Evolutionary conservation across 805 yeast genomes (phyloP).

Genomic region (Sugiyamaella mastotermitis): DNA sequence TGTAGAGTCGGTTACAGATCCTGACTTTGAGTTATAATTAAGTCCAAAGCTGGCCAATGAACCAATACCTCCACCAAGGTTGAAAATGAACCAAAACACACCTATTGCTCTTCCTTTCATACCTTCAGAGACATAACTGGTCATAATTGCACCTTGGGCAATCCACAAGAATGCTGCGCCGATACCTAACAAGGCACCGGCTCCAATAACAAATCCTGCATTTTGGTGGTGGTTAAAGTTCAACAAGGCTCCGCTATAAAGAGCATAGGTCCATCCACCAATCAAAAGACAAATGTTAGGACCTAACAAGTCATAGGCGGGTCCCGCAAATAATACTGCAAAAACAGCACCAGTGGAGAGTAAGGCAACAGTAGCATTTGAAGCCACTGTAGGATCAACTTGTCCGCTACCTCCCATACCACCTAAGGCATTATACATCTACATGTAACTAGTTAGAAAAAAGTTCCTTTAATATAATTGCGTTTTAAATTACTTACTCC

Average conservation of each 20-base stretch:
- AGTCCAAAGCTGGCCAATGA: slow-evolving; percentile 50
- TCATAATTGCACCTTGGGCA: slow-evolving; percentile 51
- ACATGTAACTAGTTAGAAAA: too few relatives aligned
- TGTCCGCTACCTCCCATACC: slow-evolving; percentile 32
- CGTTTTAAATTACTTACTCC: too few relatives aligned
- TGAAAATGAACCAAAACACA: slow-evolving; percentile 55
- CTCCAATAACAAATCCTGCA: slow-evolving; percentile 46
- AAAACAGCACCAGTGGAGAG: slow-evolving; percentile 25
- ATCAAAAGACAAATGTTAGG: slow-evolving; percentile 33
- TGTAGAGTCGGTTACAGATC: slow-evolving; percentile 43
- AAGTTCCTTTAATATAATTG: too few relatives aligned
- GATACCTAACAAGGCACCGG: slow-evolving; percentile 54
- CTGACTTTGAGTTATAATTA: slow-evolving; percentile 36
- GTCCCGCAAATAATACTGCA: slow-evolving; percentile 27
- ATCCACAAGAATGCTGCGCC: slow-evolving; percentile 55
- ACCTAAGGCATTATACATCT: slow-evolving; percentile 29
- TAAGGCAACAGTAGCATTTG: slow-evolving; percentile 28
- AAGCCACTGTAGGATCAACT: slow-evolving; percentile 25
- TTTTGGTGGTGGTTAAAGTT: slow-evolving; percentile 42
- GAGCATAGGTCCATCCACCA: slow-evolving; percentile 52
- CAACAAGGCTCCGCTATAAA: slow-evolving; percentile 48
- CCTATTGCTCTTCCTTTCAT: slow-evolving; percentile 48
- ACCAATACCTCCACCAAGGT: slow-evolving; percentile 59
- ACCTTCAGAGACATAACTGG: slow-evolving; percentile 48
- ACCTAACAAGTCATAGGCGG: slow-evolving; percentile 26